Percentiles rank a stretch among this genome's conserved stretches.
Evolutionary conservation across 306 rosid species (phyloP).

Genomic region (Begonia masoniana): DNA sequence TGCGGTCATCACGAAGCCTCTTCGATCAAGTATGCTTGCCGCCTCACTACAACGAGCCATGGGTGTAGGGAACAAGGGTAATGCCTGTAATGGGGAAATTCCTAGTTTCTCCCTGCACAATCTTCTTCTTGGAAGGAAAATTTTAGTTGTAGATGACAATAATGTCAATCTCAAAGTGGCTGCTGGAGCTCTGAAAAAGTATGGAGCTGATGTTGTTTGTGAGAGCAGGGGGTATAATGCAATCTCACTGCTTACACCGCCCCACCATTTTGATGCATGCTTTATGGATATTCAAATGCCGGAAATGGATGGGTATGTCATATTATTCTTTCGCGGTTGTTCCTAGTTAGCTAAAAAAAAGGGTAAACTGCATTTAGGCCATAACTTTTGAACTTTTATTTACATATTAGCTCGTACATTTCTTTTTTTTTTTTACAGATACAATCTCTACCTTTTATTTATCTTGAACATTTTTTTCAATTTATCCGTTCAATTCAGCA

Average conservation of each 20-base stretch:
- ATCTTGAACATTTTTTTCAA: too few relatives aligned
- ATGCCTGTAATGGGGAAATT: constrained; percentile 56
- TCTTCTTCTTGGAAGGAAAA: constrained; percentile 69
- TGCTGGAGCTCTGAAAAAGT: constrained; percentile 76
- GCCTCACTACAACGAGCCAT: constrained; percentile 70
- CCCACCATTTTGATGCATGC: constrained; percentile 81
- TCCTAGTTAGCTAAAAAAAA: too few relatives aligned
- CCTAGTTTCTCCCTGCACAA: constrained; percentile 54
- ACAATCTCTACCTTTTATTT: too few relatives aligned
- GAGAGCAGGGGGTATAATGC: constrained; percentile 67
- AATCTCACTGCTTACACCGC: constrained; percentile 56
- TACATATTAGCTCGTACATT: too few relatives aligned
- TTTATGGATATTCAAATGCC: constrained; percentile 99
- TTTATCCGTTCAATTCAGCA: too few relatives aligned
- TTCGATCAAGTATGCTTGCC: constrained; percentile 89
- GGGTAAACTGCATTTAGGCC: too few relatives aligned
- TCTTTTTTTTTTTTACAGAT: too few relatives aligned
- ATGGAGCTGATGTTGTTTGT: constrained; percentile 87
- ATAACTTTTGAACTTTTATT: too few relatives aligned
- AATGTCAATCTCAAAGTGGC: constrained; percentile 80
- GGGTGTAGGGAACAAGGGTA: constrained; percentile 58
- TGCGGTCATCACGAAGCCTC: constrained; percentile 57
- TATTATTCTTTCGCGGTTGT: too few relatives aligned
- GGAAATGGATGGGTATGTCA: constrained; percentile 86
- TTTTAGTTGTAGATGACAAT: constrained; percentile 85